Conservation (phyloP, 495 filamentous ascomycete genomes). For the Penicillium diatomitis region DNA sequence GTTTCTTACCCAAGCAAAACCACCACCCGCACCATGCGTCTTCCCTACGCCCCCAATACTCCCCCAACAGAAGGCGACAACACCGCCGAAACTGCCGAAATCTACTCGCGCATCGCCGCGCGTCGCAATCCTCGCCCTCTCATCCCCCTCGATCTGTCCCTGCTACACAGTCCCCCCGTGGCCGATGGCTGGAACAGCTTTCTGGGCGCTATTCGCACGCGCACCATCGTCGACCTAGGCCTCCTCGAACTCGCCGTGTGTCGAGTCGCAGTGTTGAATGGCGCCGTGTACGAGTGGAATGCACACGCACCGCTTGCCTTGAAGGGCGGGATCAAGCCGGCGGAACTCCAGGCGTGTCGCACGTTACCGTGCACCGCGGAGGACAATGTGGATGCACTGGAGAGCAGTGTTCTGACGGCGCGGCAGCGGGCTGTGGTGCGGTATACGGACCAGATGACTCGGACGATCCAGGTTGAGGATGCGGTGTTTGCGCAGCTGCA, state of each 20-base stretch:
- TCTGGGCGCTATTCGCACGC: constrained; percentile 56
- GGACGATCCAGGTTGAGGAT: constrained; percentile 48
- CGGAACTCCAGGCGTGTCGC: constrained; percentile 37
- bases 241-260: constrained; percentile 26
- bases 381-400: constrained; percentile 15
- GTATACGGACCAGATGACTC: constrained; percentile 29
- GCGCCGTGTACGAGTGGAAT: constrained; percentile 71
- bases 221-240: constrained; percentile 57
- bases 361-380: constrained; percentile 30
- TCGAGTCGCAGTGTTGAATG: constrained; percentile 63
- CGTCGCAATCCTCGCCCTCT: constrained; percentile 55
- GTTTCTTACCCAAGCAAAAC: background rate
- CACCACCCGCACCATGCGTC: constrained; percentile 45
- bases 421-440: constrained; percentile 58
- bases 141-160: constrained; percentile 57
- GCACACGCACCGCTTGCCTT: constrained; percentile 61
- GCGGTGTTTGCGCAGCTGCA: constrained; percentile 51
- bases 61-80: constrained; percentile 27
- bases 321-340: constrained; percentile 28
- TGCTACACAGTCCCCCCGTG: constrained; percentile 60
- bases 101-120: constrained; percentile 49
- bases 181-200: constrained; percentile 74
- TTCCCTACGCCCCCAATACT: constrained; percentile 53
- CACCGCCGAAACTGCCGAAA: constrained; percentile 32
- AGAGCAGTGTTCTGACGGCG: constrained; percentile 37